Conservation (phyloP, 495 filamentous ascomycete species). For the Jackrogersella multiformis region DNA sequence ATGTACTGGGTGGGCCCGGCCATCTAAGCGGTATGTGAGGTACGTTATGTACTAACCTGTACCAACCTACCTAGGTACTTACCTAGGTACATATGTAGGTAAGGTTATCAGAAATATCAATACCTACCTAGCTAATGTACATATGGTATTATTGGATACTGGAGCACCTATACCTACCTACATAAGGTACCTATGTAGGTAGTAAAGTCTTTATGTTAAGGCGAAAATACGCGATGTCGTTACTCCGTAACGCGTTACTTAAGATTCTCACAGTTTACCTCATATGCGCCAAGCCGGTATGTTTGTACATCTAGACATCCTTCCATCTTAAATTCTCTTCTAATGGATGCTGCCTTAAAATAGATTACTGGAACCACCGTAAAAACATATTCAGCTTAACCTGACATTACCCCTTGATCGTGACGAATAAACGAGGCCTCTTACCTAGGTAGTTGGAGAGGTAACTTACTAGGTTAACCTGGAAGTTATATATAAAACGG, state of each 20-base stretch:
- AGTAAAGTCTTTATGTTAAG: no score
- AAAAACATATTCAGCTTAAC: neutral
- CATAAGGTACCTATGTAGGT: no score
- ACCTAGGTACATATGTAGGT: no score
- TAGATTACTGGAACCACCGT: constrained; percentile 4
- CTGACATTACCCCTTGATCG: neutral
- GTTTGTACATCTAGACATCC: neutral
- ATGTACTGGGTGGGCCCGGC: neutral
- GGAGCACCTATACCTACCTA: no score
- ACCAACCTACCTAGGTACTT: no score
- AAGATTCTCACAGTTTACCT: neutral
- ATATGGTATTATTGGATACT: no score
- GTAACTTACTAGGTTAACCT: neutral
- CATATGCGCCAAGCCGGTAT: constrained; percentile 18
- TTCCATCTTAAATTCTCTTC: neutral
- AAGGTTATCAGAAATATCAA: no score
- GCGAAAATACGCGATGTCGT: constrained; percentile 15
- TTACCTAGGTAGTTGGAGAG: neutral
- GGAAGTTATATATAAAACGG: neutral
- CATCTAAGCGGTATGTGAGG: constrained; percentile 1
- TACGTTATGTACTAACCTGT: neutral
- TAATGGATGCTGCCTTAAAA: constrained; percentile 14
- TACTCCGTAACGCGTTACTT: constrained; percentile 27
- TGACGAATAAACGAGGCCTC: neutral
- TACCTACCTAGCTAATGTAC: no score